A percentile compares a stretch with the other conserved stretches of the same genome.
phyloP scores from a whole-genome alignment of 805 yeast genomes.

The Lipomyces japonicus region DNA sequence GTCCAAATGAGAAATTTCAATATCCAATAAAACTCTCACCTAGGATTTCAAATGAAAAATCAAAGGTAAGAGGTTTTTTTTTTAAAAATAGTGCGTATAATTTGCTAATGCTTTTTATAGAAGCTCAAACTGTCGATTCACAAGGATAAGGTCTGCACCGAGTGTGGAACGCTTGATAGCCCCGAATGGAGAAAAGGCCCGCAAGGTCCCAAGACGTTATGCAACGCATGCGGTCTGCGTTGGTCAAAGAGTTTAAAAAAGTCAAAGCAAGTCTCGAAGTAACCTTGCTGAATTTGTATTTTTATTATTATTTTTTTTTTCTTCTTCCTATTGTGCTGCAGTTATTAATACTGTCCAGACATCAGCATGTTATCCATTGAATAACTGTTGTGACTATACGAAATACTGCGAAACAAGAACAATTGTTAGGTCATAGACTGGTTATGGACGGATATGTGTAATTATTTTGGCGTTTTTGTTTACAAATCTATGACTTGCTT shows the following conservation, averaged over 20 bases:
- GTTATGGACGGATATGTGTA: too few relatives aligned
- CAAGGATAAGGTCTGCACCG: slow-evolving; percentile 46
- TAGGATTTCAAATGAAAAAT: background rate
- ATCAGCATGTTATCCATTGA: too few relatives aligned
- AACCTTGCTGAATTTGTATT: too few relatives aligned
- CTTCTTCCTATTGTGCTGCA: too few relatives aligned
- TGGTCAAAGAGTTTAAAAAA: slow-evolving; percentile 40
- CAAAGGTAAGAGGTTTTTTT: slow-evolving; percentile 4
- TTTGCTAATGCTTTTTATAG: slow-evolving; percentile 2
- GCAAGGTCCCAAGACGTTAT: slow-evolving; percentile 70
- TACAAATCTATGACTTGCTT: too few relatives aligned
- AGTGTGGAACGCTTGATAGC: slow-evolving; percentile 69
- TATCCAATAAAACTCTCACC: background rate
- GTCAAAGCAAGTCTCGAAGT: too few relatives aligned
- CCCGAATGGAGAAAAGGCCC: slow-evolving; percentile 97
- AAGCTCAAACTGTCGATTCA: slow-evolving; percentile 17
- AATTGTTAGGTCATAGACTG: too few relatives aligned
- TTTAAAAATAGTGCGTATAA: background rate
- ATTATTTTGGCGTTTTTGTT: too few relatives aligned
- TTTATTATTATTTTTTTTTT: too few relatives aligned
- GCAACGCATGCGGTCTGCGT: slow-evolving; percentile 89
- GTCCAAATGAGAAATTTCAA: background rate
- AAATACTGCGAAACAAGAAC: too few relatives aligned
- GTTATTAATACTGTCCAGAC: too few relatives aligned
- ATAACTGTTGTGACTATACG: too few relatives aligned